Base-by-base conservation (phyloP, 2,329 filamentous ascomycete species). In the Cryphonectria radicalis region DNA sequence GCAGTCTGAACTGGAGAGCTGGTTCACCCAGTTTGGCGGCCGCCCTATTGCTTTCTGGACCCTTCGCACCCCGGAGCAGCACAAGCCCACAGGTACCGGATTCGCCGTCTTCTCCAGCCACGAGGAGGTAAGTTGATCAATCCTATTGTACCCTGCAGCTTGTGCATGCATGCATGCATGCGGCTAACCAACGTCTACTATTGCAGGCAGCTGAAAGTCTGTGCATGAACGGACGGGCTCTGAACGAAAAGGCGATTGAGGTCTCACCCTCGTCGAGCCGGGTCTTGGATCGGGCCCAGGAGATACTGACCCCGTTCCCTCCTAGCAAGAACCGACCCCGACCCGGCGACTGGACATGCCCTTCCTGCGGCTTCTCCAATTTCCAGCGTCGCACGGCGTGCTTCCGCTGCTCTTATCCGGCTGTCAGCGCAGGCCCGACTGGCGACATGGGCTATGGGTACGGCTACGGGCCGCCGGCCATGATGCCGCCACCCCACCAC, bases 31-130 rank as follows among this genome's bases (percentile, higher is more conserved):
- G 82, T 99, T 97, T 80, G 96, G 96, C 74, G 96, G 96, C 66
- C 93, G 96, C 60, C 96, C 96, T 42, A 99, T 99, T 83, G 96
- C 96, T 28, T 99, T 99, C 84, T 99, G 96, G 96, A 99, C 96
- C 25, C 88, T 99, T 66, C 93, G 95, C 74, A 99, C 96, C 19
- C 96, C 96, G 3, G 96, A 99, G 82, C 96, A 98, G 84, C 96
- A 98, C 84, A 99, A 99, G 87, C 96, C 96, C n/a, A 99, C 96
- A 13, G 96, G 96, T 60, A 97, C 95, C 69, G 96, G 96, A 68
- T 99, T 99, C 82, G 96, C 96, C 66, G 95, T 99, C 70, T 99
- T 99, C 80, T 98, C 96, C 74, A 98, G 95, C 63, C 96, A 99
- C 80, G 96, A 99, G 87, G 96, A 99, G 91, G 95, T 97, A 85